Conservation (phyloP, 805 yeast species). For the Barnettozyma californica region DNA sequence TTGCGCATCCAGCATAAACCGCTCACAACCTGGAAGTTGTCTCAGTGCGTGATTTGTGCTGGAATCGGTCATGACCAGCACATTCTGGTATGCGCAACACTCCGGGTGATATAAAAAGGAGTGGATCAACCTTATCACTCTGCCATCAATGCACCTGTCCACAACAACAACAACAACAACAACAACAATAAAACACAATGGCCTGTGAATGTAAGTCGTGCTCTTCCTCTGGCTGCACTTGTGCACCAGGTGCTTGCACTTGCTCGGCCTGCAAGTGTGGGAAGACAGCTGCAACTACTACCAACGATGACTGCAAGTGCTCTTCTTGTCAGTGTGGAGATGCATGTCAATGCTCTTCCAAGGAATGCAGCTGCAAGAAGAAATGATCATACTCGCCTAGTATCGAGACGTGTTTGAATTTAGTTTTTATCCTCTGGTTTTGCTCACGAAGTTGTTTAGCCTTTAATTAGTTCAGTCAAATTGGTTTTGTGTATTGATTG, state of each 20-base stretch:
- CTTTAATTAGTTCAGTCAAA: no score
- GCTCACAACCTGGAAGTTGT: neutral
- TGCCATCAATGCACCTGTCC: neutral
- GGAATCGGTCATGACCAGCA: neutral
- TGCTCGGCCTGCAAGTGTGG: constrained; percentile 7
- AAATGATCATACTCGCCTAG: neutral
- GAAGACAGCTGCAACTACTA: neutral
- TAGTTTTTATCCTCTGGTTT: no score
- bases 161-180: neutral
- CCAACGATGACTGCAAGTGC: constrained; percentile 2
- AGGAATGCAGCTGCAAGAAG: constrained; percentile 4
- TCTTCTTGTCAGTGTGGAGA: constrained; percentile 4
- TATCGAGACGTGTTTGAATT: no score
- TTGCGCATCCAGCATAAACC: neutral
- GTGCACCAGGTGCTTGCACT: constrained; percentile 7
- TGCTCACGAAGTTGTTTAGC: no score
- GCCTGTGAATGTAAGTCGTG: constrained; percentile 7
- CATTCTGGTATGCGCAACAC: constrained; percentile 3
- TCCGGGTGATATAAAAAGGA: neutral
- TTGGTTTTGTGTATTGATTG: no score
- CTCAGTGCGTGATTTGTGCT: constrained; percentile 2
- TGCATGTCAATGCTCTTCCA: constrained; percentile 2
- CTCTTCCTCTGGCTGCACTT: constrained; percentile 7
- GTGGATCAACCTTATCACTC: neutral
- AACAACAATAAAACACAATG: neutral